A percentile compares a stretch with the other conserved stretches of the same genome.
These are phyloP conservation scores for Mikania micrantha DNA, from an alignment of 129 eudicot species.

Conservation along the genomic window DNA sequence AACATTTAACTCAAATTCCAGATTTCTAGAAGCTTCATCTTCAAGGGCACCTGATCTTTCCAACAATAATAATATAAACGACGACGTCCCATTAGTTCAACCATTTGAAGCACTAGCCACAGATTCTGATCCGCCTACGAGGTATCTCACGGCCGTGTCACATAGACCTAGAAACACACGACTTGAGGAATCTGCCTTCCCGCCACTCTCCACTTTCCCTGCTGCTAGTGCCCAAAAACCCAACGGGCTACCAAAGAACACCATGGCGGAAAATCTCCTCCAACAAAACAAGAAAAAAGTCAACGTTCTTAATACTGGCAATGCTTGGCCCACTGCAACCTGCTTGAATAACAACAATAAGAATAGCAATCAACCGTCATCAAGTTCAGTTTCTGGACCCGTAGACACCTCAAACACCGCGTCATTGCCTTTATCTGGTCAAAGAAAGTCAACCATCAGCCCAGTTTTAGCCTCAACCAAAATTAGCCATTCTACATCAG, in stretches of 20 bases:
- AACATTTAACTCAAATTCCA: constrained; percentile 27
- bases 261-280: constrained; percentile 75
- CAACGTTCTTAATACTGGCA: constrained; percentile 28
- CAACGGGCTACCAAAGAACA: constrained; percentile 34
- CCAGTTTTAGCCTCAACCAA: constrained; percentile 26
- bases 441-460: constrained; percentile 27
- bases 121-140: constrained; percentile 59
- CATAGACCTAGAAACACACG: constrained; percentile 47
- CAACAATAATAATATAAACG: constrained; percentile 6
- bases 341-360: constrained; percentile 13
- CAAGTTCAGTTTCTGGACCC: constrained; percentile 34
- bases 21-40: constrained; percentile 30
- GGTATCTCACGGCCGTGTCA: constrained; percentile 75
- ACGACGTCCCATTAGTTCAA: constrained; percentile 42
- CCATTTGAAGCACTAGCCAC: constrained; percentile 47
- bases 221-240: constrained; percentile 43
- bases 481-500: constrained; percentile 68
- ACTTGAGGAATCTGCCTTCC: constrained; percentile 69
- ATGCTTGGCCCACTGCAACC: constrained; percentile 45
- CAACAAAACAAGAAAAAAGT: constrained; percentile 39
- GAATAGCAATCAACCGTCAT: constrained; percentile 16
- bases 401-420: constrained; percentile 30
- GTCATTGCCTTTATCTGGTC: constrained; percentile 32
- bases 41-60: constrained; percentile 14
- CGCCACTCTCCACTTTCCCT: constrained; percentile 59